phyloP scores from a whole-genome alignment of 768 basidiomycete genomes.

The Leccinum incarnatum region DNA sequence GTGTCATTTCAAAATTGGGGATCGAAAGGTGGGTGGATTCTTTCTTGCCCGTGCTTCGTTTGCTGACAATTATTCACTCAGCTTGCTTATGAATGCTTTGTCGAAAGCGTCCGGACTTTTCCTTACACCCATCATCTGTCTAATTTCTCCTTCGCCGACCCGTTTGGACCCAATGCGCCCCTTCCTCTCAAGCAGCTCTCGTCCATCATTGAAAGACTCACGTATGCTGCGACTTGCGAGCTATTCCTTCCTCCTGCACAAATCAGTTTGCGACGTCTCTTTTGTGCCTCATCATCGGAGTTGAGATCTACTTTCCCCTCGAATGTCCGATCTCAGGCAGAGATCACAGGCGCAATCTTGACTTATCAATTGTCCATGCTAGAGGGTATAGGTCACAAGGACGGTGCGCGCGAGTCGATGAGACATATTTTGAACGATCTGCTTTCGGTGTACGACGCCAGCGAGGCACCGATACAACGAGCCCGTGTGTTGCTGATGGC shows the following conservation, averaged over 20 bases:
- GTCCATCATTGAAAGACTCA: conserved; percentile 59
- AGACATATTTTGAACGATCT: conserved; percentile 46
- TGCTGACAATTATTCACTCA: conserved; percentile 24
- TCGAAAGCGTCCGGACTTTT: conserved; percentile 49
- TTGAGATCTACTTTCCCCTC: conserved; percentile 16
- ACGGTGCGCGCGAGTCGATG: conserved; percentile 44
- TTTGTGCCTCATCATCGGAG: not conserved
- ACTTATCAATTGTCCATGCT: conserved; percentile 61
- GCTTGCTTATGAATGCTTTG: conserved; percentile 60
- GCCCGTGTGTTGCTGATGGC: conserved; percentile 54
- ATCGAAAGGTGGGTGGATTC: conserved; percentile 58
- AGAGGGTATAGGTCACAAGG: conserved; percentile 55
- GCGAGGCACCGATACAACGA: conserved; percentile 53
- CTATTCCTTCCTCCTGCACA: conserved; percentile 50
- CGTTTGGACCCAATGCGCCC: conserved; percentile 39
- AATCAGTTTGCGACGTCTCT: conserved; percentile 43
- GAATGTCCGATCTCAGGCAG: conserved; percentile 12
- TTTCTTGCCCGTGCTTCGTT: not conserved
- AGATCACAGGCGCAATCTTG: conserved; percentile 52
- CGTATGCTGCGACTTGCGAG: conserved; percentile 66
- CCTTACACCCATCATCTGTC: conserved; percentile 40
- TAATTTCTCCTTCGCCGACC: conserved; percentile 20
- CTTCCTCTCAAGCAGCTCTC: conserved; percentile 53
- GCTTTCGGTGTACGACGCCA: conserved; percentile 46
- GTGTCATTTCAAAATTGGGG: conserved; percentile 74